Evolutionary conservation across 306 rosid genomes (phyloP), one percentile per base, ranked within the genome.

Genomic region (Carpinus fangiana): DNA sequence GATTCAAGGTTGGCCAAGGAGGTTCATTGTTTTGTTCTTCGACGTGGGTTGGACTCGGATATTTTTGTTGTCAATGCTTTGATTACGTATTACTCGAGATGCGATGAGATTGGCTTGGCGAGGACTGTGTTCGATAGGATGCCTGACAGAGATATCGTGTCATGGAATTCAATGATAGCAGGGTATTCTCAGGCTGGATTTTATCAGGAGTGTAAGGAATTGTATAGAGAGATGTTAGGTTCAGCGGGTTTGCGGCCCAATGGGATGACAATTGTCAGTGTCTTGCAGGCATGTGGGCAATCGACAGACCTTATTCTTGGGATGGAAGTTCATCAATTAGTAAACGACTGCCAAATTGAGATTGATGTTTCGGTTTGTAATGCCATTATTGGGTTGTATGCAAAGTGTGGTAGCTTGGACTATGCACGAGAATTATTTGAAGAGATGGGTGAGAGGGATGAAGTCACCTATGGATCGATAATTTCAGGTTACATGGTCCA

Each of bases 211-310:
- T 91, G 97, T 70, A 95, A 91, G 82, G 78, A 79, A 41, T 70
- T 93, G 57, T 93, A 84, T 53, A 72, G 78, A 83, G 86, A 83
- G 85, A 86, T 95, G 94, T 51, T 85, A 65, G 70, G 67, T 36
- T 77, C 46, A 21, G 66, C 17, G 12, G 84, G 84, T 61, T 74
- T 87, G 80, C 57, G 48, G 46, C 98, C 98, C 12, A 64, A 93
- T 74, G 87, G 65, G 8, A 84, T 90, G 65, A 91, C 99, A 0
- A 8, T 78, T 0, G 89, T 89, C 62, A 90, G 96, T 43, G 86
- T 93, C 65, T 80, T 93, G 89, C 99, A 93, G 83, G 94, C 98
- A 2, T 91, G 99, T 90, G 91, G 93, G 13, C 96, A 95, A 81
- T 91, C 93, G 0, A 86, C 76, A 41, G 97, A 95, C 86, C 94